Base-by-base conservation (phyloP, 768 basidiomycete species). In the Lactarius indigo region DNA sequence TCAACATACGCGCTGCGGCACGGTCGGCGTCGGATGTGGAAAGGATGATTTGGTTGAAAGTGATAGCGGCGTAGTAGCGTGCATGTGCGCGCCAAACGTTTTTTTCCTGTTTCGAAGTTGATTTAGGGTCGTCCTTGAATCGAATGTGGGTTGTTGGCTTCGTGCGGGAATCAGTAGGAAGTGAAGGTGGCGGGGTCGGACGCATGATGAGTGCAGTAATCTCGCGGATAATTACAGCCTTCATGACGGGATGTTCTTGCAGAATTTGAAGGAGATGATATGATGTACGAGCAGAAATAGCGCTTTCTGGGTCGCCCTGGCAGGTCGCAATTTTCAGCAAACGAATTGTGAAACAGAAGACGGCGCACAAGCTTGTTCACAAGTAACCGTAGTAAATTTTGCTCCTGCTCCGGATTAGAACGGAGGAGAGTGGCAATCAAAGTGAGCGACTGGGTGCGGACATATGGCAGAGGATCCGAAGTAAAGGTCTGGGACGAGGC, bases 351-450 rank as follows among this genome's bases (percentile, higher is more conserved):
- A 6, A 17, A 23, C 39, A 30, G 50, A 20, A 13, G 31, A 30
- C 26, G 17, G 77, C 89, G 59, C 69, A 90, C 94, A 26, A 99
- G 85, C 76, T 98, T 98, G 80, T 98, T 96, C 39, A 94, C 94
- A 9, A 98, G 87, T 6, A 98, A 80, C 33, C 90, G 86, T 6
- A 98, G 85, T 35, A 98, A 79, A 79, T 99, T 99, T 73, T 98
- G 94, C 75, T 98, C 97, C 75, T 99, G 97, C 75, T 99, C 97
- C 0, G 96, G 94, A 72, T 94, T 95, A 66, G 90, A 90, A 37
- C 86, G 84, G 13, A 99, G 85, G 5, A 98, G 85, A 33, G 86
- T 88, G 75, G 84, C 86, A 41, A 95, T 86, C 42, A 96, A 82
- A 30, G 83, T 84, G 63, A 97, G 82, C 0, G 91, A 82, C 77